Evolutionary conservation across 78 protist genomes (phyloP).

Genomic region (Dictyostelium citrinum): DNA sequence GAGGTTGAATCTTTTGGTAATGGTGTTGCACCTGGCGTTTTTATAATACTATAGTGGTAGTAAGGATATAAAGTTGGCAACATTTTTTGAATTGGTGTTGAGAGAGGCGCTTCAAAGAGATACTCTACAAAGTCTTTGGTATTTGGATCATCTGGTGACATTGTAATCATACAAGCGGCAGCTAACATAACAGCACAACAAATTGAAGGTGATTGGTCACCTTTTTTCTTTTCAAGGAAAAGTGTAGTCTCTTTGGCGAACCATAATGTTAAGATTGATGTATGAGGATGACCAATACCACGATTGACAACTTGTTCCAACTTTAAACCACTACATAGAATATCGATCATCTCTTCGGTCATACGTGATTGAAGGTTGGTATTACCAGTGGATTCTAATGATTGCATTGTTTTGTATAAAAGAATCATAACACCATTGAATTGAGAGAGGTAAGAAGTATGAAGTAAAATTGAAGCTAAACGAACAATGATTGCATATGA

Average conservation of each 20-base stretch:
- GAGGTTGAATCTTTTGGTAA: not conserved
- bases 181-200: not conserved
- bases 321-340: slow-evolving; percentile 42
- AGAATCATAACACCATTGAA: slow-evolving; percentile 26
- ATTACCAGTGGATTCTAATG: not conserved
- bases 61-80: not conserved
- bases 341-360: slow-evolving; percentile 62
- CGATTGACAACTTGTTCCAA: slow-evolving; percentile 45
- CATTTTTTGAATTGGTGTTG: not conserved
- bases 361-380: not conserved
- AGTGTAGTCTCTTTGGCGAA: slow-evolving; percentile 18
- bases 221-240: not conserved
- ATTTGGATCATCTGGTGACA: slow-evolving; percentile 32
- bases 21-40: slow-evolving; percentile 5
- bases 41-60: slow-evolving; percentile 32
- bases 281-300: slow-evolving; percentile 66
- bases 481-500: slow-evolving; percentile 54
- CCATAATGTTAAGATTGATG: slow-evolving; percentile 29
- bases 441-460: slow-evolving; percentile 38
- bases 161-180: slow-evolving; percentile 8
- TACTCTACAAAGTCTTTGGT: slow-evolving; percentile 49
- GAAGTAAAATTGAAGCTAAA: slow-evolving; percentile 23
- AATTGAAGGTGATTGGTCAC: not conserved
- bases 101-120: slow-evolving; percentile 13
- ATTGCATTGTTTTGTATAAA: not conserved